Percentiles rank a stretch among this genome's conserved stretches.
Conservation (phyloP, 148 eudicot species). For the Hydrangea macrophylla region DNA sequence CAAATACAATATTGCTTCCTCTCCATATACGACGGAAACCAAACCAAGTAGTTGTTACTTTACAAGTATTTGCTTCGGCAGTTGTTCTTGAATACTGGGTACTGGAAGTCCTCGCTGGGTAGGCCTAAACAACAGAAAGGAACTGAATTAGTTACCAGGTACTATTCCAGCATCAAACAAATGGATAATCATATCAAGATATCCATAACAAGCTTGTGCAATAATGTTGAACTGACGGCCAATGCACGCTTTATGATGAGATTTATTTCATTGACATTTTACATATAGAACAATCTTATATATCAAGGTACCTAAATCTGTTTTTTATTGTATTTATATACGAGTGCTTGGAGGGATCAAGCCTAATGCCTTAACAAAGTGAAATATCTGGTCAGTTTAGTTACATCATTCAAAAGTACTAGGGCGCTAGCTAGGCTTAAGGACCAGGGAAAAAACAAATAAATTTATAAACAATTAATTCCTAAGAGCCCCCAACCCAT, state of each 20-base stretch:
- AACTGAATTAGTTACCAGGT: conserved; percentile 17
- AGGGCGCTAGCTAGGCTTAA: not conserved
- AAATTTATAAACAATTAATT: not conserved
- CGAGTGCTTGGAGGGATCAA: not conserved
- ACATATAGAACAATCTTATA: not conserved
- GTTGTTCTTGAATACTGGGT: conserved; percentile 42
- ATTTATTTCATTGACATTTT: not conserved
- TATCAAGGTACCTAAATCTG: not conserved
- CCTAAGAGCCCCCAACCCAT: not conserved
- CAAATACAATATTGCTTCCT: conserved; percentile 66
- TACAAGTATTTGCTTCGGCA: conserved; percentile 68
- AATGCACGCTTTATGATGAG: not conserved
- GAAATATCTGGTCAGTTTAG: not conserved
- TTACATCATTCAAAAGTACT: not conserved
- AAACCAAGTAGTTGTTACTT: conserved; percentile 93
- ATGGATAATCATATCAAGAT: not conserved
- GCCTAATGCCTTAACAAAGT: not conserved
- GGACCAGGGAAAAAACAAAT: not conserved
- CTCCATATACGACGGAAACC: conserved; percentile 77
- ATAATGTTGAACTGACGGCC: not conserved
- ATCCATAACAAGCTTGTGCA: not conserved
- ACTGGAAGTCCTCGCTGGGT: conserved; percentile 51
- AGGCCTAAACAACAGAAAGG: conserved; percentile 47
- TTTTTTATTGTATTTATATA: not conserved
- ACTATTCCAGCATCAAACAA: conserved; percentile 3